These are phyloP conservation scores for Phialophora tarda DNA, from an alignment of 2,329 filamentous ascomycete species.

Conservation along the genomic window DNA sequence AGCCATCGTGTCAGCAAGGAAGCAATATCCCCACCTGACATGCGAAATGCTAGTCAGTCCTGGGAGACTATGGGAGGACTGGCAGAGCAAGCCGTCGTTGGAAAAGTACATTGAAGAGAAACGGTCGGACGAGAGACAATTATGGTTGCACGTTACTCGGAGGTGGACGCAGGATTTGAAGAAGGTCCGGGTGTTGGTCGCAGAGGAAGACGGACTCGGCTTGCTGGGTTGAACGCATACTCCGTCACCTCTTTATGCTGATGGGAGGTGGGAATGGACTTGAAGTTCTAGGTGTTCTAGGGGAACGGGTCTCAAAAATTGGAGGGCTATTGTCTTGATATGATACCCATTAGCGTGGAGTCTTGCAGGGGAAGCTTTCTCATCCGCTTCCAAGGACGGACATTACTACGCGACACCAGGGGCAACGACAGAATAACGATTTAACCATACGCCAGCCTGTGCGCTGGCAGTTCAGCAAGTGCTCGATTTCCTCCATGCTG, in stretches of 20 bases:
- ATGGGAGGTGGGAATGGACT: not conserved
- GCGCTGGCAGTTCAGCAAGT: not conserved
- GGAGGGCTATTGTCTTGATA: conserved; percentile 15
- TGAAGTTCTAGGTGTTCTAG: conserved; percentile 12
- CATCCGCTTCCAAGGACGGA: not conserved
- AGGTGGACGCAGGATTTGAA: conserved; percentile 41
- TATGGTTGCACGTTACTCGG: conserved; percentile 38
- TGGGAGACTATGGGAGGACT: conserved; percentile 36
- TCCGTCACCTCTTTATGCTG: not conserved
- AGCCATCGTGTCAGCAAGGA: conserved; percentile 29
- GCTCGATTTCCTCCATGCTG: not conserved
- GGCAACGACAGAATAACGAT: not conserved
- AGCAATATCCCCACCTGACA: conserved; percentile 36
- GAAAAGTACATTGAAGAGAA: conserved; percentile 39
- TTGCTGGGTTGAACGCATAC: conserved; percentile 22
- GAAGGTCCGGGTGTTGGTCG: conserved; percentile 36
- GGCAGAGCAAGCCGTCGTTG: conserved; percentile 36
- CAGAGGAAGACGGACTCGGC: conserved; percentile 39
- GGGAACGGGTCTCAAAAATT: not conserved
- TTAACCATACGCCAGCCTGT: not conserved
- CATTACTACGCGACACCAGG: not conserved
- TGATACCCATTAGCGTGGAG: conserved; percentile 24
- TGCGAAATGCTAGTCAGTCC: conserved; percentile 38
- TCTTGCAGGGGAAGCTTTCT: conserved; percentile 5
- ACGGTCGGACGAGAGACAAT: conserved; percentile 36